Percentiles rank a stretch among this genome's conserved stretches.
Conservation (phyloP, 352 stramenopile species). For the Globisporangium alternatum region DNA sequence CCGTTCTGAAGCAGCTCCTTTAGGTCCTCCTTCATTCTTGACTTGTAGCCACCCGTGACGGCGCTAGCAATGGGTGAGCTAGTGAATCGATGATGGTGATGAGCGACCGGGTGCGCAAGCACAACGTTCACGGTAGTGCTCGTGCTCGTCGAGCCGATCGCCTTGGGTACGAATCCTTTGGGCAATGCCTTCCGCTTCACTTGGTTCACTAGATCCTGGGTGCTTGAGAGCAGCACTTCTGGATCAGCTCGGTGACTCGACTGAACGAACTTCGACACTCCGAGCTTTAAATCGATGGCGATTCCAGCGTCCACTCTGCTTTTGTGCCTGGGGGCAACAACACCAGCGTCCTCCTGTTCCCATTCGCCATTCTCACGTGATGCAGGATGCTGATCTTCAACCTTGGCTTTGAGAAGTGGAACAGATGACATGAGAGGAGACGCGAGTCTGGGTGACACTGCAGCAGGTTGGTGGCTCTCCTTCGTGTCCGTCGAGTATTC, state of each 20-base stretch:
- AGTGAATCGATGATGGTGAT: constrained; percentile 23
- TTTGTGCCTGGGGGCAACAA: not conserved
- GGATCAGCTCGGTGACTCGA: not conserved
- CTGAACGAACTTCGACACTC: not conserved
- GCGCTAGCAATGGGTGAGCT: constrained; percentile 4
- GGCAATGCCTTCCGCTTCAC: constrained; percentile 31
- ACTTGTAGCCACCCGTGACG: constrained; percentile 20
- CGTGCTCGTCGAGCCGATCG: constrained; percentile 14
- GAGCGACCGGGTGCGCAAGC: constrained; percentile 10
- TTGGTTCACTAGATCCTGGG: constrained; percentile 17
- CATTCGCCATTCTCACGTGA: not conserved
- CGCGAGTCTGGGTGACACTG: constrained; percentile 21
- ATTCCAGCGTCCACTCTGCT: not conserved
- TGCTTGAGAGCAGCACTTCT: constrained; percentile 1
- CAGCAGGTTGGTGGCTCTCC: constrained; percentile 20
- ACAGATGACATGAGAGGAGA: constrained; percentile 26
- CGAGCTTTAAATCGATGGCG: not conserved
- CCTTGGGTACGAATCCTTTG: constrained; percentile 23
- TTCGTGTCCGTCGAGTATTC: constrained; percentile 19
- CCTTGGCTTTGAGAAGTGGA: constrained; percentile 18
- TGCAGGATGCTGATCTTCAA: constrained; percentile 8
- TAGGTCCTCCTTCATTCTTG: constrained; percentile 37
- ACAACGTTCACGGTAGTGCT: constrained; percentile 21
- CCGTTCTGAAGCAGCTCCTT: constrained; percentile 29
- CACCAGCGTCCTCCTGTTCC: not conserved